These are phyloP conservation scores for Cryphonectria japonica DNA, from an alignment of 2,329 filamentous ascomycete species.

Conservation along the genomic window DNA sequence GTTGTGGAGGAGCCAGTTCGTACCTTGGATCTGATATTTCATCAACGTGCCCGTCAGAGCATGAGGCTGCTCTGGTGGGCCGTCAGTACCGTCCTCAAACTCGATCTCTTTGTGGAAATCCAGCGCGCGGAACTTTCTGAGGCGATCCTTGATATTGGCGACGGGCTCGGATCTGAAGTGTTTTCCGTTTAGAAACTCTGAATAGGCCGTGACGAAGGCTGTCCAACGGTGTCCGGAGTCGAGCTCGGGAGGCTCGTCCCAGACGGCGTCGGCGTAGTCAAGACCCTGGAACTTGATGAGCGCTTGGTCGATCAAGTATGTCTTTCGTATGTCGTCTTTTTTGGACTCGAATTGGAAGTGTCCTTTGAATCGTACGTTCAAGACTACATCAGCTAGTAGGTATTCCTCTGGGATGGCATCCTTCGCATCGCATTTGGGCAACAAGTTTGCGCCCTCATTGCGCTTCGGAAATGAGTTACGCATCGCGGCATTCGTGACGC, in stretches of 20 bases:
- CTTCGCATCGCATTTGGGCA: slow-evolving; percentile 70
- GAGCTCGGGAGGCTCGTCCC: slow-evolving; percentile 77
- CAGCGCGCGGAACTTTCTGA: slow-evolving; percentile 67
- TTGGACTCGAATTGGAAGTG: slow-evolving; percentile 58
- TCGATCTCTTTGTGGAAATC: slow-evolving; percentile 62
- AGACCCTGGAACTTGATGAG: slow-evolving; percentile 93
- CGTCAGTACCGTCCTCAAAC: slow-evolving; percentile 54
- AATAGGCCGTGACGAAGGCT: slow-evolving; percentile 82
- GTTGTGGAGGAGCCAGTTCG: slow-evolving; percentile 95
- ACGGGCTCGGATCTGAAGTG: slow-evolving; percentile 66
- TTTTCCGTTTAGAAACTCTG: slow-evolving; percentile 80
- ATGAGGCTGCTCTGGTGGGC: slow-evolving; percentile 65
- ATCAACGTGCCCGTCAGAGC: slow-evolving; percentile 82
- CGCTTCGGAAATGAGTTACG: slow-evolving; percentile 77
- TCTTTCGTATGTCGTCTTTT: slow-evolving; percentile 71
- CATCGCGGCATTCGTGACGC: slow-evolving; percentile 65
- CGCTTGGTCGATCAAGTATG: slow-evolving; percentile 72
- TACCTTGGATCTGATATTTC: slow-evolving; percentile 88
- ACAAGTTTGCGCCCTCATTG: slow-evolving; percentile 58
- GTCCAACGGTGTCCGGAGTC: slow-evolving; percentile 70
- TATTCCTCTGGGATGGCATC: slow-evolving; percentile 89
- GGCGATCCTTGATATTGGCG: slow-evolving; percentile 65
- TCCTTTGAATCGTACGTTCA: slow-evolving; percentile 70
- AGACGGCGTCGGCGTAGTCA: slow-evolving; percentile 86
- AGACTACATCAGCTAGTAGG: slow-evolving; percentile 84